Evolutionary conservation across 768 basidiomycete species (phyloP).

Genomic region (Fomitopsis pulvina): DNA sequence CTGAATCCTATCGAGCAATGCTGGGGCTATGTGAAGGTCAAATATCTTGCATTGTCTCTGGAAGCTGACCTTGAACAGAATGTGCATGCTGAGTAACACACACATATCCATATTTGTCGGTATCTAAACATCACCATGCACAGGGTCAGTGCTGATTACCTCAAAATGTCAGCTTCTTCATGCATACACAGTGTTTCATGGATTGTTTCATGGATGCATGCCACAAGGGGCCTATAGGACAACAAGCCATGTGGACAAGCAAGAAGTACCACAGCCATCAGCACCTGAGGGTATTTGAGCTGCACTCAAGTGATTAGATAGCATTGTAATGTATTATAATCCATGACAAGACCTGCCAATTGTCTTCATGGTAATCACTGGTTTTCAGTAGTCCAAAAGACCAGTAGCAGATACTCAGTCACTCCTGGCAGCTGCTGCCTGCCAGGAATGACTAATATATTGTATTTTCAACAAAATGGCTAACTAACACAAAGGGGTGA

Average conservation of each 20-base stretch:
- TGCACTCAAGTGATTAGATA: no score
- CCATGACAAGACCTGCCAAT: no score
- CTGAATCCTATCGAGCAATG: slow-evolving; percentile 34
- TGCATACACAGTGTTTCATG: not conserved
- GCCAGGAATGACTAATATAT: no score
- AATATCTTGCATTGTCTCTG: slow-evolving; percentile 24
- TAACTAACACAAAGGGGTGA: no score
- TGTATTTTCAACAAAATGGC: no score
- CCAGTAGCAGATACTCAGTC: no score
- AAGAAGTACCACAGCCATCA: slow-evolving; percentile 5
- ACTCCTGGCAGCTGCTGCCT: no score
- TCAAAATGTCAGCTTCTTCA: not conserved
- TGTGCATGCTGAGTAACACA: slow-evolving; percentile 21
- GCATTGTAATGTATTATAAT: no score
- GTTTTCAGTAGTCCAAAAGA: no score
- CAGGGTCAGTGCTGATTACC: no score
- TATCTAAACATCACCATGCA: slow-evolving; percentile 5
- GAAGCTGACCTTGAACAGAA: slow-evolving; percentile 30
- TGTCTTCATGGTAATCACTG: no score
- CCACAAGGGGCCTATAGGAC: not conserved
- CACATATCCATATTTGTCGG: slow-evolving; percentile 25
- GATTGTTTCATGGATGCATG: slow-evolving; percentile 5
- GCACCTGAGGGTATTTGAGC: no score
- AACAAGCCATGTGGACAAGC: slow-evolving; percentile 1
- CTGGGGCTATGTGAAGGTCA: slow-evolving; percentile 31